Percentiles rank a stretch among this genome's conserved stretches.
These are phyloP conservation scores for Camellia sinensis DNA, from an alignment of 148 eudicot genomes.

Conservation along the genomic window DNA sequence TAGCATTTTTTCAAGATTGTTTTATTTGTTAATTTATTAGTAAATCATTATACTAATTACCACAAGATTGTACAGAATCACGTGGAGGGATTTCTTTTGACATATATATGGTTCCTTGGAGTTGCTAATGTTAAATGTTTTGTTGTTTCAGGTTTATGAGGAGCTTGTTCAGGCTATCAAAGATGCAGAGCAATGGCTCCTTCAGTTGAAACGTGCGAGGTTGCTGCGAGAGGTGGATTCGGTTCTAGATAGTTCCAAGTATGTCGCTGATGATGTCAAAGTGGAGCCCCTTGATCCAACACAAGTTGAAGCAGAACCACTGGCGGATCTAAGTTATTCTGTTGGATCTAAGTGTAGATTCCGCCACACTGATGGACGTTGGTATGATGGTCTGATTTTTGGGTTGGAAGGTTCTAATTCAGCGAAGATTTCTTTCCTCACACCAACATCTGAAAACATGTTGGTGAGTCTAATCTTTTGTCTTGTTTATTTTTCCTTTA, in stretches of 20 bases:
- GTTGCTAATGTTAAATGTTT: neutral
- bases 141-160: slow-evolving; percentile 49
- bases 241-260: slow-evolving; percentile 32
- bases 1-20: neutral
- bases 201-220: slow-evolving; percentile 78
- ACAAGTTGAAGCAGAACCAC: slow-evolving; percentile 47
- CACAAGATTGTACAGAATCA: neutral
- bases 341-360: slow-evolving; percentile 95
- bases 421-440: slow-evolving; percentile 77
- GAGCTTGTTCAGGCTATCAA: slow-evolving; percentile 73
- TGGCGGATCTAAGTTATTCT: slow-evolving; percentile 42
- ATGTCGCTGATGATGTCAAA: slow-evolving; percentile 34
- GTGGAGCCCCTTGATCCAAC: slow-evolving; percentile 44
- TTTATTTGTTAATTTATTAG: too few relatives aligned
- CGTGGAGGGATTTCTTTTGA: neutral
- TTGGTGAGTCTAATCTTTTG: slow-evolving; percentile 48
- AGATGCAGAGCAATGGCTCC: slow-evolving; percentile 88
- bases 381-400: slow-evolving; percentile 75
- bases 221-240: slow-evolving; percentile 69
- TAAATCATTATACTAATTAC: neutral
- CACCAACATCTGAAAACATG: slow-evolving; percentile 78
- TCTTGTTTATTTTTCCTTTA: neutral
- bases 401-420: slow-evolving; percentile 48
- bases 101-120: neutral
- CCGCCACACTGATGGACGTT: slow-evolving; percentile 83